Evolutionary conservation across 257 asterid genomes (phyloP), one percentile per base, ranked within the genome.

Genomic region (Anisodus acutangulus): DNA sequence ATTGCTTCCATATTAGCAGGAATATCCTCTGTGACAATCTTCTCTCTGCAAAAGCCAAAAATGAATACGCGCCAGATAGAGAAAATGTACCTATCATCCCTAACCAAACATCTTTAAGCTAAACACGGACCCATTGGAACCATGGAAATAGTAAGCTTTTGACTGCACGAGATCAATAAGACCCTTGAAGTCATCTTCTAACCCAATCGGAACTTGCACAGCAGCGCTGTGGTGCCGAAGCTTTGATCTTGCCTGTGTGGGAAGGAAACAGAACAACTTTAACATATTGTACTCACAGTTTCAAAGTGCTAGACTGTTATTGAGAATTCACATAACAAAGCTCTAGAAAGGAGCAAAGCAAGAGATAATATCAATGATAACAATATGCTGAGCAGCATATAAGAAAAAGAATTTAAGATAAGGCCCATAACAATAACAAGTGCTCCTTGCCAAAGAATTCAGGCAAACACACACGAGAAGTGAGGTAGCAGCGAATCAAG

Each of bases 141-240:
- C 98, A 84, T 90, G 98, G 70, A 95, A 97, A 88, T 90, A 91
- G 86, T 85, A 87, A 88, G 97, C 97, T 90, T 97, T 93, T 93
- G 90, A 86, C 62, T 86, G 88, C 91, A 97, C 98, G 82, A 97
- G 92, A 91, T 95, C 98, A 83, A 97, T 81, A 64, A 97, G 94
- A 88, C 97, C 99, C 88, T 93, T 92, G 92, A 97, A 97, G 79
- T 95, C 97, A 49, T 95, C 98, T 90, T 97, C 99, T 89, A 97
- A 84, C 85, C 99, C 99, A 85, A 97, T 93, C 37, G 98, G 98
- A 71, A 92, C 90, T 91, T 97, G 99, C 89, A 97, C 94, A 22
- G 98, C 98, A 91, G 97, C 99, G 64, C 93, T 90, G 85, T 97
- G 98, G 87, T 95, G 99, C 83, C 99, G 97, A 89, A 97, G 99